A percentile compares a stretch with the other conserved stretches of the same genome.
Evolutionary conservation across 2,329 filamentous ascomycete species (phyloP).

Genomic region (Ophioceras dolichostomum): DNA sequence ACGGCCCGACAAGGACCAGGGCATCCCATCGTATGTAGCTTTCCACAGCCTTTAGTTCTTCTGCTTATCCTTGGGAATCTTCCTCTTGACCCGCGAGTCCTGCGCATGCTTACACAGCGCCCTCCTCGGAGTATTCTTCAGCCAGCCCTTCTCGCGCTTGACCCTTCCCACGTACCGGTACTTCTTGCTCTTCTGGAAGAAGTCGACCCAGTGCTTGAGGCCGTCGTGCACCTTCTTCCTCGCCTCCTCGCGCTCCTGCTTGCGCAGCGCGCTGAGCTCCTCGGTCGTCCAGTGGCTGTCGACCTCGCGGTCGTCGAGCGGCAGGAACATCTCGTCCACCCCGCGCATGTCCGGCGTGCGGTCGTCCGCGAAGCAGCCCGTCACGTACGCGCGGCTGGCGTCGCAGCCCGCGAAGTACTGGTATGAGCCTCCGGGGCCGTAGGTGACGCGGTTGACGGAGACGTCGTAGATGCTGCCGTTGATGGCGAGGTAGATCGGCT

Average conservation of each 20-base stretch:
- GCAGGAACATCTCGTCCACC: constrained; percentile 74
- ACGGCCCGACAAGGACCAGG: too few species aligned
- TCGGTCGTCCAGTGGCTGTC: constrained; percentile 45
- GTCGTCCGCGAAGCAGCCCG: constrained; percentile 84
- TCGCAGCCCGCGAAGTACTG: constrained; percentile 77
- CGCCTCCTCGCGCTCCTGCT: constrained; percentile 54
- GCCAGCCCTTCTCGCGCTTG: constrained; percentile 46
- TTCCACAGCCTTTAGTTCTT: too few species aligned
- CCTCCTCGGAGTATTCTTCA: constrained; percentile 25
- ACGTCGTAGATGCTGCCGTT: constrained; percentile 84
- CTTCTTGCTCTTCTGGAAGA: constrained; percentile 70
- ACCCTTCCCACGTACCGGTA: constrained; percentile 74
- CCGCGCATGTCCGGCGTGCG: constrained; percentile 74
- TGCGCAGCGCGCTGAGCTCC: constrained; percentile 39
- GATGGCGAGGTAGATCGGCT: constrained; percentile 83
- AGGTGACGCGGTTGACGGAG: constrained; percentile 52
- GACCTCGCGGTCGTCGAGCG: constrained; percentile 47
- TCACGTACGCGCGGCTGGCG: constrained; percentile 80
- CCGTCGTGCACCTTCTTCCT: constrained; percentile 50
- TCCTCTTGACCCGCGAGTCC: constrained; percentile 41
- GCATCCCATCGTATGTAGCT: too few species aligned
- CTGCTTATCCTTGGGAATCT: constrained; percentile 39
- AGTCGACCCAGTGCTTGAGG: constrained; percentile 69
- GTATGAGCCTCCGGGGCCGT: constrained; percentile 80
- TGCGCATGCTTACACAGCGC: constrained; percentile 60